phyloP scores from a whole-genome alignment of 345 rosid species.

The Melastoma malabathricum region DNA sequence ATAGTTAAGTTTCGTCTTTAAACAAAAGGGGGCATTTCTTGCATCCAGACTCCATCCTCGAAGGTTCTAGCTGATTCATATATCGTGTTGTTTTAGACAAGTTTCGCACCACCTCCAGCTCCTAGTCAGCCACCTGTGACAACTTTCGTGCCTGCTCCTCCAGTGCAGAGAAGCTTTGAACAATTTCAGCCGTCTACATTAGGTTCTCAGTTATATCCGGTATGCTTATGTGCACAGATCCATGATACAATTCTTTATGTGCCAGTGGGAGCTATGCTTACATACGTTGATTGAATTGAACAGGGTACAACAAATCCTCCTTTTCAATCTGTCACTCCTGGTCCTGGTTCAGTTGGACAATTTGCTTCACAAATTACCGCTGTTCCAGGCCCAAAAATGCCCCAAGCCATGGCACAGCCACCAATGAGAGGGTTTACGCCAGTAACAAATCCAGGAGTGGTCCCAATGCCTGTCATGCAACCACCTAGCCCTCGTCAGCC shows the following conservation, averaged over 20 bases:
- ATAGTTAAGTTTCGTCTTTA: too few species aligned
- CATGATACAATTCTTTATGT: background rate
- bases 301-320: conserved; percentile 50
- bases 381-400: conserved; percentile 37
- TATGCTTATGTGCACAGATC: conserved; percentile 18
- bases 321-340: conserved; percentile 42
- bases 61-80: conserved; percentile 1
- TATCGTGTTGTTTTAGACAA: conserved; percentile 27
- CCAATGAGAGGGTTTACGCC: conserved; percentile 56
- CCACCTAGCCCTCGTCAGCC: conserved; percentile 57
- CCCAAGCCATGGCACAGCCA: conserved; percentile 43
- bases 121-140: conserved; percentile 44
- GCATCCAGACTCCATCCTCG: background rate
- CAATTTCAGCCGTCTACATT: conserved; percentile 75
- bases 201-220: conserved; percentile 75
- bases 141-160: conserved; percentile 76
- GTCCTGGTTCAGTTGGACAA: conserved; percentile 36
- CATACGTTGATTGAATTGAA: conserved; percentile 1
- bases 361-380: conserved; percentile 37
- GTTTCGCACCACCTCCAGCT: conserved; percentile 36
- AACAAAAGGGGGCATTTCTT: background rate
- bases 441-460: conserved; percentile 33
- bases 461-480: conserved; percentile 70
- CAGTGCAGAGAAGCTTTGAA: conserved; percentile 60
- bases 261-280: too few species aligned